These are phyloP conservation scores for Aphanomyces stellatus DNA, from an alignment of 352 stramenopile genomes.

Conservation along the genomic window DNA sequence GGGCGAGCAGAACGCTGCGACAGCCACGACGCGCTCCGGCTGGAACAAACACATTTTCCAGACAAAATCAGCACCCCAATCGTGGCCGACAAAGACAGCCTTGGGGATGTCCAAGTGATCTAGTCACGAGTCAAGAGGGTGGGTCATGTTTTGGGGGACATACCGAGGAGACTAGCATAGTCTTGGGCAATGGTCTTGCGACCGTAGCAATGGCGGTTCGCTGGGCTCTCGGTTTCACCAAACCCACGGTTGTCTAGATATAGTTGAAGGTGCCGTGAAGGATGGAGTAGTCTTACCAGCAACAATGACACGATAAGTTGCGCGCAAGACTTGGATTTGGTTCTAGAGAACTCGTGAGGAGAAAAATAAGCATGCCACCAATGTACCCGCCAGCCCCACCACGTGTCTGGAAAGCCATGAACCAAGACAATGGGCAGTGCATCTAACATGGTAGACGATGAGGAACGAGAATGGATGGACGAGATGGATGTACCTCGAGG, in stretches of 20 bases:
- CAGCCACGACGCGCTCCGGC: conserved; percentile 40
- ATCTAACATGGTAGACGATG: conserved; percentile 20
- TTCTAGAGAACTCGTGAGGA: conserved; percentile 23
- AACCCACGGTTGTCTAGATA: too few relatives aligned
- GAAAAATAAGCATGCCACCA: neutral
- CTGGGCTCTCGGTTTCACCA: too few relatives aligned
- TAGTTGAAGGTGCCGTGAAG: too few relatives aligned
- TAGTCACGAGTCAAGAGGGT: too few relatives aligned
- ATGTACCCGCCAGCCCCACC: conserved; percentile 45
- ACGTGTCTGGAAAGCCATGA: conserved; percentile 52
- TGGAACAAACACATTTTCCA: conserved; percentile 66
- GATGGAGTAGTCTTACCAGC: too few relatives aligned
- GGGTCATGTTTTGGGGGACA: too few relatives aligned
- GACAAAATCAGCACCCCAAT: conserved; percentile 56
- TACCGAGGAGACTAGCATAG: too few relatives aligned
- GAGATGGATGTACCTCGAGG: conserved; percentile 14
- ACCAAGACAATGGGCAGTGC: conserved; percentile 41
- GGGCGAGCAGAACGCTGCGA: conserved; percentile 55
- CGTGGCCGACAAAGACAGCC: conserved; percentile 60
- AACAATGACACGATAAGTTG: too few relatives aligned
- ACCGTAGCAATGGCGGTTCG: too few relatives aligned
- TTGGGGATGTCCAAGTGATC: conserved; percentile 52
- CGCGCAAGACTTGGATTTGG: conserved; percentile 37
- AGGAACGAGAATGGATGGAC: neutral
- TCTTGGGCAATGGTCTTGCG: too few relatives aligned